Evolutionary conservation across 306 rosid species (phyloP).

Genomic region (Astragalus glycyphyllos): DNA sequence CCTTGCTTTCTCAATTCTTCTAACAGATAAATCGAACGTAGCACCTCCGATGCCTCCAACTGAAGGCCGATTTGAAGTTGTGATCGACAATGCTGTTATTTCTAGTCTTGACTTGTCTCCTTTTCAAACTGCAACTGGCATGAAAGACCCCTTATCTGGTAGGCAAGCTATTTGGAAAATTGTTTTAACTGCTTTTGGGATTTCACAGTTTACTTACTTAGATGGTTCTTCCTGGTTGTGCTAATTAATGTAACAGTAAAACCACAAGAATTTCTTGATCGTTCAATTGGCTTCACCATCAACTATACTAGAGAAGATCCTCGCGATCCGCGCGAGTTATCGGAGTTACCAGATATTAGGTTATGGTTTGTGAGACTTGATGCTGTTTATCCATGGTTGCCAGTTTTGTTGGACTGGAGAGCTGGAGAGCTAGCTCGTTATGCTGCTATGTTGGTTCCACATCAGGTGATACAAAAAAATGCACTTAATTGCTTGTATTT

Average conservation of each 20-base stretch:
- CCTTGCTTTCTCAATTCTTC: too few relatives aligned
- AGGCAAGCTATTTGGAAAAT: constrained; percentile 28
- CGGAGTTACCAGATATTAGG: constrained; percentile 85
- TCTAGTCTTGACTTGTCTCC: constrained; percentile 70
- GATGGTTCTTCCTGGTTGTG: constrained; percentile 23
- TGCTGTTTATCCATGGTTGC: constrained; percentile 91
- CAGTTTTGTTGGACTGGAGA: constrained; percentile 85
- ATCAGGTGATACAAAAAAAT: constrained; percentile 66
- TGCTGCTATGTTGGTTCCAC: constrained; percentile 95
- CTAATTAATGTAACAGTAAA: constrained; percentile 52
- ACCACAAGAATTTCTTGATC: constrained; percentile 79
- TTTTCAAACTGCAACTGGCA: constrained; percentile 81
- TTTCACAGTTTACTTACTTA: constrained; percentile 37
- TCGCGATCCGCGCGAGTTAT: constrained; percentile 71
- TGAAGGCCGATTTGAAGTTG: constrained; percentile 78
- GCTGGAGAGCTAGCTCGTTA: constrained; percentile 97
- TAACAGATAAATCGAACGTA: constrained; percentile 64
- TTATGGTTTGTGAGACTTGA: constrained; percentile 96
- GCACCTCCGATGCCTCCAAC: constrained; percentile 86
- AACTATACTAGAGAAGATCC: constrained; percentile 78
- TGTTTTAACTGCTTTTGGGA: not conserved
- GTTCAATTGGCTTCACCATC: constrained; percentile 82
- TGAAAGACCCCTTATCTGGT: constrained; percentile 75
- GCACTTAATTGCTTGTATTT: not conserved
- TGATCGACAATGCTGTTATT: constrained; percentile 64